These are phyloP conservation scores for Claviceps pusilla DNA, from an alignment of 2,329 filamentous ascomycete species.

Conservation along the genomic window DNA sequence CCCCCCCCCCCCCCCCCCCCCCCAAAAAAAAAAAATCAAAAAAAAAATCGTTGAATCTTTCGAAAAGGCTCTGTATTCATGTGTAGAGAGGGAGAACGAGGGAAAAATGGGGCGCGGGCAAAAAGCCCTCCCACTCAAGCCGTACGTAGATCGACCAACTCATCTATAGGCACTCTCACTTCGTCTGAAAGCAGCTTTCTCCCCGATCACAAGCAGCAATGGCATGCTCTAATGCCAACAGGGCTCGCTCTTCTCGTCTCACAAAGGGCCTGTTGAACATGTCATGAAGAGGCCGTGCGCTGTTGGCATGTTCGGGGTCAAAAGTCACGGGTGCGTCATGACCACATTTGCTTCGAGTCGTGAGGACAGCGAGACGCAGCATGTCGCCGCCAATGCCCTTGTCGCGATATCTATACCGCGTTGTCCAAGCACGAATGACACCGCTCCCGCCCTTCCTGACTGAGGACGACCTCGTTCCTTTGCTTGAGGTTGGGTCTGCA, in stretches of 20 bases:
- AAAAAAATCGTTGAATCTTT: no score
- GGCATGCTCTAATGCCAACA: slow-evolving; percentile 24
- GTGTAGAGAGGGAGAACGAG: neutral
- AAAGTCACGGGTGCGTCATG: slow-evolving; percentile 49
- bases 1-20: no score
- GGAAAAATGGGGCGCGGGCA: neutral
- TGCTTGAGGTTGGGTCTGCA: neutral
- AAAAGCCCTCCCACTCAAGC: neutral
- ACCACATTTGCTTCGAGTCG: slow-evolving; percentile 49
- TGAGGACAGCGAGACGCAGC: slow-evolving; percentile 53
- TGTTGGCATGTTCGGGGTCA: slow-evolving; percentile 63
- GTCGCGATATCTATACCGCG: slow-evolving; percentile 51
- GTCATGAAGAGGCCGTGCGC: slow-evolving; percentile 38
- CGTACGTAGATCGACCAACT: neutral
- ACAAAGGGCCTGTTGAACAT: slow-evolving; percentile 45
- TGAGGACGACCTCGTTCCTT: slow-evolving; percentile 2
- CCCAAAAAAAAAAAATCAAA: no score
- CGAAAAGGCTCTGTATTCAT: neutral
- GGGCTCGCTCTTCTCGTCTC: slow-evolving; percentile 38
- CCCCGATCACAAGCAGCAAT: slow-evolving; percentile 10
- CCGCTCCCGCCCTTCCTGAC: slow-evolving; percentile 37
- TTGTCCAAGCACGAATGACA: slow-evolving; percentile 68
- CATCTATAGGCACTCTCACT: neutral
- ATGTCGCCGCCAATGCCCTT: slow-evolving; percentile 58
- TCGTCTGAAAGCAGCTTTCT: slow-evolving; percentile 3